Conservation (phyloP, 2,329 filamentous ascomycete genomes). For the Pseudogymnoascus destructans region DNA sequence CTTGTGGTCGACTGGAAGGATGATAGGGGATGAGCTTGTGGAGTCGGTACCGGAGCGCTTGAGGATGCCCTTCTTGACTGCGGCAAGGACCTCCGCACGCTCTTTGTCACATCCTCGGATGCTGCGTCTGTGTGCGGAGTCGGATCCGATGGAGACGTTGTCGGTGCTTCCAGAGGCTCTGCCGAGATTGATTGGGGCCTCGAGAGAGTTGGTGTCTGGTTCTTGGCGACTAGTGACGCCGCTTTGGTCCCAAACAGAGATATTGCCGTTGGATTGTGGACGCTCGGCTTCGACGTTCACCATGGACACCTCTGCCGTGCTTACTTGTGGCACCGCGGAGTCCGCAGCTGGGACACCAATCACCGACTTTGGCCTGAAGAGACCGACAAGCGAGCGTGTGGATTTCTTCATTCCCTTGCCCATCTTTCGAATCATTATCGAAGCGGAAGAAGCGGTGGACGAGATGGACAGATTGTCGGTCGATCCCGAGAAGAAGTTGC, state of each 20-base stretch:
- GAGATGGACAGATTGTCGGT: conserved; percentile 91
- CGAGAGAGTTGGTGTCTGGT: conserved; percentile 69
- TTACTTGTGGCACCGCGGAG: conserved; percentile 48
- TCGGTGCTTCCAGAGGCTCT: conserved; percentile 24
- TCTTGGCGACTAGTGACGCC: conserved; percentile 74
- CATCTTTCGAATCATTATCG: conserved; percentile 96
- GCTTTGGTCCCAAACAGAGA: conserved; percentile 53
- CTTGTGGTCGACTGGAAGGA: conserved; percentile 44
- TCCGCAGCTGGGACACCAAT: conserved; percentile 66
- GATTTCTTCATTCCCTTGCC: conserved; percentile 96
- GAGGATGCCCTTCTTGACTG: conserved; percentile 88
- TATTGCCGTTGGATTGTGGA: conserved; percentile 63
- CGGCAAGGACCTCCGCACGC: conserved; percentile 78
- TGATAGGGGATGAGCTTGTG: conserved; percentile 55
- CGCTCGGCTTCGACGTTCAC: conserved; percentile 91
- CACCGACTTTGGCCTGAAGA: conserved; percentile 90
- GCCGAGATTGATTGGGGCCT: conserved; percentile 35
- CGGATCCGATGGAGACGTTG: conserved; percentile 15
- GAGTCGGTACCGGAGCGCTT: conserved; percentile 58
- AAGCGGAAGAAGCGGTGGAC: conserved; percentile 78
- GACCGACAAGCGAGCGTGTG: conserved; percentile 75
- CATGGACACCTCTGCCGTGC: conserved; percentile 81
- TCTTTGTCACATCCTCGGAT: conserved; percentile 85
- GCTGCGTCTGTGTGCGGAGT: conserved; percentile 56
- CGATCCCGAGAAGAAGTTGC: conserved; percentile 74